Percentiles rank a stretch among this genome's conserved stretches.
Conservation (phyloP, 1,284 basidiomycete genomes). For the Naganishia liquefaciens region DNA sequence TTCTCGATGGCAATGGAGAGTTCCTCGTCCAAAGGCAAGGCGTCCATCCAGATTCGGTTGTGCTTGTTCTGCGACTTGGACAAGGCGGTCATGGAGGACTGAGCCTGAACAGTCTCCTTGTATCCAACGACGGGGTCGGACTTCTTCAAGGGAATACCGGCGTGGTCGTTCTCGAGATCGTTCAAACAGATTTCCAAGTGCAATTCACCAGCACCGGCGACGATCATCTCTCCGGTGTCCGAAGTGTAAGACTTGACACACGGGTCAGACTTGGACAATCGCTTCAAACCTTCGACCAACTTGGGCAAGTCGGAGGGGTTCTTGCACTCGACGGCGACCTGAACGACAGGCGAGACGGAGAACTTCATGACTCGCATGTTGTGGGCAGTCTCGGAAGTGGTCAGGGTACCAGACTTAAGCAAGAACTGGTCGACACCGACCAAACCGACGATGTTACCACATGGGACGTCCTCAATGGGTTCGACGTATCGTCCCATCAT, state of each 20-base stretch:
- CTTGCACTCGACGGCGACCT: slow-evolving; percentile 99
- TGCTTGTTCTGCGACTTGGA: slow-evolving; percentile 99
- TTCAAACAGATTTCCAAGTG: slow-evolving; percentile 99
- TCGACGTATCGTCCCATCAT: slow-evolving; percentile 99
- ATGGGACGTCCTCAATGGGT: slow-evolving; percentile 98
- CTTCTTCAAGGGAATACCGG: slow-evolving; percentile 97
- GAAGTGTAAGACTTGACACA: slow-evolving; percentile 96
- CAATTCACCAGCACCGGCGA: slow-evolving; percentile 98
- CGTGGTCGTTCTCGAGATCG: slow-evolving; percentile 99
- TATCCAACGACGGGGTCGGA: slow-evolving; percentile 98
- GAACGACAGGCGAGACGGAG: slow-evolving; percentile 99
- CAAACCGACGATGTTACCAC: slow-evolving; percentile 98
- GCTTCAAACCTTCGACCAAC: slow-evolving; percentile 99
- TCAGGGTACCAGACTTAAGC: slow-evolving; percentile 98
- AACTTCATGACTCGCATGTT: slow-evolving; percentile 99
- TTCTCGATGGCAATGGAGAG: slow-evolving; percentile 88
- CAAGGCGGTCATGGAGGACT: slow-evolving; percentile 93
- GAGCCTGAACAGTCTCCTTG: slow-evolving; percentile 95
- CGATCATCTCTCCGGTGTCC: slow-evolving; percentile 96
- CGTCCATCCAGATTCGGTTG: slow-evolving; percentile 96
- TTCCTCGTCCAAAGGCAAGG: slow-evolving; percentile 90
- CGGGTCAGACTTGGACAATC: slow-evolving; percentile 99
- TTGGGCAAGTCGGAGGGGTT: slow-evolving; percentile 99
- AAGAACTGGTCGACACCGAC: slow-evolving; percentile 99
- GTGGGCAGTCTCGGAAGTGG: slow-evolving; percentile 96